Conservation (phyloP, 2,329 filamentous ascomycete genomes). For the Nigrospora oryzae region DNA sequence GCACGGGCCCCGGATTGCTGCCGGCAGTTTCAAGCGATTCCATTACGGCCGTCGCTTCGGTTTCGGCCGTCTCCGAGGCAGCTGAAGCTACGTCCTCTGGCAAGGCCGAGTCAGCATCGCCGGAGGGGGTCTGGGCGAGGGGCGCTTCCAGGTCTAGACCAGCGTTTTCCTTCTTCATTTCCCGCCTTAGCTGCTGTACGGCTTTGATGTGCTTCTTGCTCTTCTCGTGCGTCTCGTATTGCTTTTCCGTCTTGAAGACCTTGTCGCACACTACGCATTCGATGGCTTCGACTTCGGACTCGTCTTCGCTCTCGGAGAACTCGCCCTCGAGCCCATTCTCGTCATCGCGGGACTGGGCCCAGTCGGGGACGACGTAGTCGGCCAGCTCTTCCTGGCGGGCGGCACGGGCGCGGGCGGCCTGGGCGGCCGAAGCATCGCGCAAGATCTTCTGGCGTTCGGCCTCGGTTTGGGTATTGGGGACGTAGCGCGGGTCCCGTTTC, state of each 20-base stretch:
- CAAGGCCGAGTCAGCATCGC: conserved; percentile 1
- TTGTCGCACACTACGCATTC: conserved; percentile 74
- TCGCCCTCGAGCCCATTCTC: conserved; percentile 34
- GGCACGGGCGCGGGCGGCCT: conserved; percentile 75
- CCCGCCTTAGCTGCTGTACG: conserved; percentile 66
- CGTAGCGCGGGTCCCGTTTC: conserved; percentile 83
- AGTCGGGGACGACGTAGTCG: conserved; percentile 59
- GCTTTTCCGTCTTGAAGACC: conserved; percentile 82
- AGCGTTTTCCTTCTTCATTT: conserved; percentile 76
- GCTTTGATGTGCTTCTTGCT: conserved; percentile 95
- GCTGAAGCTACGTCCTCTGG: neutral
- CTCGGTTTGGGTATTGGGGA: conserved; percentile 68
- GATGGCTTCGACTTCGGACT: conserved; percentile 49
- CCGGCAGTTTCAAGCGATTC: too few relatives aligned
- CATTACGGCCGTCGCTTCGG: neutral
- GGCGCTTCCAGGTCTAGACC: conserved; percentile 28
- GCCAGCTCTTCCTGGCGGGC: conserved; percentile 69
- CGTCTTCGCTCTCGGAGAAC: conserved; percentile 54
- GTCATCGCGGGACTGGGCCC: conserved; percentile 58
- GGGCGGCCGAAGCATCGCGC: conserved; percentile 70
- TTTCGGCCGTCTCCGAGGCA: neutral
- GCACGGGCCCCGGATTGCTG: neutral
- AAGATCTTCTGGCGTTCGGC: conserved; percentile 72
- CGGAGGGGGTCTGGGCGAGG: neutral
- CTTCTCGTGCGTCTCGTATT: conserved; percentile 84